Evolutionary conservation across 2,329 filamentous ascomycete genomes (phyloP), one percentile per base, ranked within the genome.

Genomic region (Alternaria tenuissima): DNA sequence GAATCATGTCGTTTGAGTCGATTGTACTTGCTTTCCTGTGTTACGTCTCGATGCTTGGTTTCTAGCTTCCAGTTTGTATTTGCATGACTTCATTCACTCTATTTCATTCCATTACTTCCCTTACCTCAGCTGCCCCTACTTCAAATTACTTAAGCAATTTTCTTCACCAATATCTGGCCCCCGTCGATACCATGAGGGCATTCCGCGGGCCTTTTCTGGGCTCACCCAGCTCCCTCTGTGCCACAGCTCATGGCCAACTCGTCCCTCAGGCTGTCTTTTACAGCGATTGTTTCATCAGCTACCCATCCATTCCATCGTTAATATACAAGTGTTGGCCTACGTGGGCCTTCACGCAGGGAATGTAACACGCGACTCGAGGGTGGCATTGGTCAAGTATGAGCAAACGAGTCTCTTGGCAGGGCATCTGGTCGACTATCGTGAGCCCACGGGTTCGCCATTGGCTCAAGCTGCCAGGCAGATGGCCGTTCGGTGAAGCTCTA

Each of bases 331-430:
- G n/a, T 39, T 44, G 36, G 57, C 30, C 18, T 16, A 36, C 36
- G n/a, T 36, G 11, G n/a, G 30, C 43, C 46, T n/a, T 34, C 30
- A 24, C 39, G 32, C 18, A 26, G 34, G 16, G 34, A 11, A 51
- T 26, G 48, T 52, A 43, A 65, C 52, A 41, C 30, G 28, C 55
- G 34, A 28, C 38, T 55, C 39, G 52, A 51, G 41, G 55, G 54
- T 49, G 39, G 41, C 32, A 30, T 49, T 52, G 57, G 43, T 20
- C 46, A 34, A 54, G 52, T 52, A 8, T 30, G 38, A 42, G 57
- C 63, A 57, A 66, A 65, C 62, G 57, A 16, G 18, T 44, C 30
- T 24, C 57, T 67, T 69, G 61, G 60, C 55, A 39, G 59, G 56
- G 46, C 54, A 63, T 54, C 52, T 49, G 49, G 43, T 43, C 42